phyloP scores from a whole-genome alignment of 2,329 filamentous ascomycete species.

The Malbranchea zuffiana region DNA sequence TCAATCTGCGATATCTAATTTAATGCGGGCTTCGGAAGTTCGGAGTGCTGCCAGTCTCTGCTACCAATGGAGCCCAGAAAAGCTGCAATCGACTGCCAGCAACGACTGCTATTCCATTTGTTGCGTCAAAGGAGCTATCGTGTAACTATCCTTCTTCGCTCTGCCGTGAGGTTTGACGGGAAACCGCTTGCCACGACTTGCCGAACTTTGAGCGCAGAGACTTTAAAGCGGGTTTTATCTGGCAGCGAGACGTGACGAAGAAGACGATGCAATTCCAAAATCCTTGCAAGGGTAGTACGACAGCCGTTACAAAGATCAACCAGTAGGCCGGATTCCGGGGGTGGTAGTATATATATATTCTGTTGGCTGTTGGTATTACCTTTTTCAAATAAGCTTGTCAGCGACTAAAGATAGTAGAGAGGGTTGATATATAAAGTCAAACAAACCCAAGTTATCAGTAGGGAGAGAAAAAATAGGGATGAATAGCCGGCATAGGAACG shows the following conservation, averaged over 20 bases:
- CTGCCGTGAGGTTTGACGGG: no score
- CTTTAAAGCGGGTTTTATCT: neutral
- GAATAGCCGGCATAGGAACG: conserved; percentile 32
- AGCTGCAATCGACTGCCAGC: no score
- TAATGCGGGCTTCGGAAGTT: no score
- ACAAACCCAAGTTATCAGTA: conserved; percentile 34
- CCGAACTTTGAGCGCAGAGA: no score
- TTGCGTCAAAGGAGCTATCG: no score
- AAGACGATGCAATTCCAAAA: conserved; percentile 81
- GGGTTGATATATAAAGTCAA: neutral
- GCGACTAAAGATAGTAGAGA: neutral
- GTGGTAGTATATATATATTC: conserved; percentile 58
- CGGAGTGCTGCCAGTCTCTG: no score
- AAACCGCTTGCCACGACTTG: no score
- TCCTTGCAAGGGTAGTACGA: conserved; percentile 70
- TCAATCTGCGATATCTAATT: no score
- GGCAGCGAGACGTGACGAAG: conserved; percentile 48
- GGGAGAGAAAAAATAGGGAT: conserved; percentile 31
- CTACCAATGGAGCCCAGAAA: no score
- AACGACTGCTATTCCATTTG: no score
- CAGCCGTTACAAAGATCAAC: conserved; percentile 58
- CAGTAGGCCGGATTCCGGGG: conserved; percentile 42
- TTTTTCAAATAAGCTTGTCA: conserved; percentile 8
- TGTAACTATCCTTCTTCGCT: no score
- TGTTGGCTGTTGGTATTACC: conserved; percentile 64